These are phyloP conservation scores for Alternaria sp. DNA, from an alignment of 2,329 filamentous ascomycete species.

Conservation along the genomic window DNA sequence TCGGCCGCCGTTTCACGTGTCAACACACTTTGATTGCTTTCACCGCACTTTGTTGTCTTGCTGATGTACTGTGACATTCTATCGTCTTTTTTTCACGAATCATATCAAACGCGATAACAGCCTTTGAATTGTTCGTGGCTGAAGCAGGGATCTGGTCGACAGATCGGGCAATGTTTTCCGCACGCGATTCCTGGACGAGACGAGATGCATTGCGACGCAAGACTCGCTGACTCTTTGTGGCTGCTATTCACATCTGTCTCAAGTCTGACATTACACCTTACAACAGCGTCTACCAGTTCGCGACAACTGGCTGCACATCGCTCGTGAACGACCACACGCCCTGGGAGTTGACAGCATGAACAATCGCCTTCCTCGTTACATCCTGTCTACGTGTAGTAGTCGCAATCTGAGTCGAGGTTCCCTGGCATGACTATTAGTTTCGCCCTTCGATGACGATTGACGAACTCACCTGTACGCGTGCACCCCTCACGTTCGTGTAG, in stretches of 20 bases:
- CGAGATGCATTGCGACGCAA: background rate
- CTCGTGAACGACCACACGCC: constrained; percentile 13
- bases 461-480: constrained; percentile 5
- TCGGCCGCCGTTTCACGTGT: background rate
- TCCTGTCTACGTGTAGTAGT: constrained; percentile 2
- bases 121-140: background rate
- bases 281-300: background rate
- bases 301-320: constrained; percentile 1
- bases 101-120: too few species aligned
- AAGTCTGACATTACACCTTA: too few species aligned
- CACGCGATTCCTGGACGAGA: background rate
- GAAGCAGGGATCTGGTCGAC: background rate
- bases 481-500: constrained; percentile 10
- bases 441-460: background rate
- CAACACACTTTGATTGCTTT: background rate
- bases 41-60: background rate
- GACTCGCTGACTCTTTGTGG: background rate
- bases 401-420: background rate
- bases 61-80: background rate
- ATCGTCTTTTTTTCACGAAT: background rate
- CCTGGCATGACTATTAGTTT: background rate
- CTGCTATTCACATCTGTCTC: too few species aligned
- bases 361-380: constrained; percentile 5
- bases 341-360: constrained; percentile 9
- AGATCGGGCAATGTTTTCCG: constrained; percentile 4